Evolutionary conservation across 805 yeast genomes (phyloP).

Genomic region (Candida verbasci): DNA sequence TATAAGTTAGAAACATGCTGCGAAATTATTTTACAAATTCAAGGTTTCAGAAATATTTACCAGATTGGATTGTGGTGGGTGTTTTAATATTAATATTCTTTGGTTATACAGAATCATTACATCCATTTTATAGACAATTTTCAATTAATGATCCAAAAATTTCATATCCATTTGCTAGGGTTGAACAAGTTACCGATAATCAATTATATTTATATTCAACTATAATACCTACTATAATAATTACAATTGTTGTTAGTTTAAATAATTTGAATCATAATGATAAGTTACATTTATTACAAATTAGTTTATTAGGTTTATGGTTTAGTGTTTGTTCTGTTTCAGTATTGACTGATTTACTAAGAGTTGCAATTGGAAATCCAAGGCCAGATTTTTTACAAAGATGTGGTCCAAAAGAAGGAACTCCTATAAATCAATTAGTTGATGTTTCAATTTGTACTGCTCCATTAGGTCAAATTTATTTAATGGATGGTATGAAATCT

Average conservation of each 20-base stretch:
- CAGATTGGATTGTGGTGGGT: slow-evolving; percentile 23
- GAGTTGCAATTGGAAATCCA: slow-evolving; percentile 37
- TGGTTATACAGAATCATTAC: slow-evolving; percentile 17
- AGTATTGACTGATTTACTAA: slow-evolving; percentile 33
- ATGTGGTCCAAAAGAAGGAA: slow-evolving; percentile 25
- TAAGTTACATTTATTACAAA: slow-evolving; percentile 22
- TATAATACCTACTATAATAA: slow-evolving; percentile 22
- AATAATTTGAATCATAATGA: background rate
- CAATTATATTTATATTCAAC: slow-evolving; percentile 25
- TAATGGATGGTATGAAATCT: slow-evolving; percentile 36
- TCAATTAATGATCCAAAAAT: slow-evolving; percentile 21
- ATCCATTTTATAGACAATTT: slow-evolving; percentile 28
- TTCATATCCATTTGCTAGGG: slow-evolving; percentile 26
- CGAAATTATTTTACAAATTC: slow-evolving; percentile 9
- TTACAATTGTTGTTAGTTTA: slow-evolving; percentile 10
- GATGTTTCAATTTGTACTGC: slow-evolving; percentile 29
- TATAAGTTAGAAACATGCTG: too few species aligned
- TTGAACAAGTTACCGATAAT: slow-evolving; percentile 27
- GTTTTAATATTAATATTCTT: slow-evolving; percentile 16
- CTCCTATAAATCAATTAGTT: slow-evolving; percentile 23
- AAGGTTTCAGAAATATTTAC: slow-evolving; percentile 12
- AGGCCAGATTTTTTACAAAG: slow-evolving; percentile 42
- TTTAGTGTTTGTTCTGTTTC: slow-evolving; percentile 25
- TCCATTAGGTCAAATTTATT: slow-evolving; percentile 23
- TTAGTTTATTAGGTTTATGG: slow-evolving; percentile 27